phyloP scores from a whole-genome alignment of 75 land plant genomes.

The Pinus albicaulis region DNA sequence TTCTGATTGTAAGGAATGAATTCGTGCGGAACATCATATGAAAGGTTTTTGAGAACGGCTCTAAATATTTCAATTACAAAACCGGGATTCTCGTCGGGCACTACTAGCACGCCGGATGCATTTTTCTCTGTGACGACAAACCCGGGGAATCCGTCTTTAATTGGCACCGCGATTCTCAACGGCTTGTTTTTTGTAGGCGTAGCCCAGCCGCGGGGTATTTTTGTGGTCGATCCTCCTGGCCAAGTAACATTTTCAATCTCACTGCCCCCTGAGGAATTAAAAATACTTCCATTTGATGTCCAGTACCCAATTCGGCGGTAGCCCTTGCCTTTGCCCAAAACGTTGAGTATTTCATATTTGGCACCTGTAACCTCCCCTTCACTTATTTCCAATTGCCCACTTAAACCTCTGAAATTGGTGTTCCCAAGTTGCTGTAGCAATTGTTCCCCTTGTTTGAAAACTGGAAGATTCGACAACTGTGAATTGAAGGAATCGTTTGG shows the following conservation, averaged over 20 bases:
- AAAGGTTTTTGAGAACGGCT: too few relatives aligned
- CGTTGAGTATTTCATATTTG: constrained; percentile 37
- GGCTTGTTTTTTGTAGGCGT: constrained; percentile 35
- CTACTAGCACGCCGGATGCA: neutral
- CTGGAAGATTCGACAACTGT: constrained; percentile 1
- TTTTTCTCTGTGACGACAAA: neutral
- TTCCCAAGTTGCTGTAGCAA: constrained; percentile 26
- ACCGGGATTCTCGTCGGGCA: constrained; percentile 5
- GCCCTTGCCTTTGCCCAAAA: neutral
- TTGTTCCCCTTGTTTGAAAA: constrained; percentile 32
- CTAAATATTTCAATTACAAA: constrained; percentile 47
- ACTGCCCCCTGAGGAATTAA: neutral
- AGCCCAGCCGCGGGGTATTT: constrained; percentile 63
- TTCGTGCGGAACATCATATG: too few relatives aligned
- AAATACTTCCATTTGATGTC: constrained; percentile 19
- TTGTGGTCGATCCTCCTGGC: constrained; percentile 20
- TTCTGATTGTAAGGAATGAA: too few relatives aligned
- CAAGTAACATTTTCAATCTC: constrained; percentile 32
- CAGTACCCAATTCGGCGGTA: constrained; percentile 30
- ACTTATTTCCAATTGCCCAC: constrained; percentile 41
- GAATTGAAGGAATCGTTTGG: too few relatives aligned
- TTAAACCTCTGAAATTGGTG: constrained; percentile 46
- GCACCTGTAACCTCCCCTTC: constrained; percentile 44
- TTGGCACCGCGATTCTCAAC: too few relatives aligned
- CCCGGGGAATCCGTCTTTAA: too few relatives aligned